A percentile compares a stretch with the other conserved stretches of the same genome.
Conservation (phyloP, 2,329 filamentous ascomycete species). For the Helminthosporium solani region DNA sequence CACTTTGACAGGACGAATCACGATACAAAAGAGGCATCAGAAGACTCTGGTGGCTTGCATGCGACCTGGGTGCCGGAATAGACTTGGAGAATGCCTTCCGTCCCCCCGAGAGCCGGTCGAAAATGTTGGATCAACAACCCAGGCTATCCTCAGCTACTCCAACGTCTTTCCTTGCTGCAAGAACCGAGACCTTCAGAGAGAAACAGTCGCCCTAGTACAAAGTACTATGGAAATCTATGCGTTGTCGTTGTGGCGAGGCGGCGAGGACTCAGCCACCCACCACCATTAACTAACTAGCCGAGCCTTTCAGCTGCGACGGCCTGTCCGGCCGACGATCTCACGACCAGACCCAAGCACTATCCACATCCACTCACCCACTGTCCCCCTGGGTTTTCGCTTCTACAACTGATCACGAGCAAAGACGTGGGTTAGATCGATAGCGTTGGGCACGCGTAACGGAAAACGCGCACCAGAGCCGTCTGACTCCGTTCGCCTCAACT, state of each 20-base stretch:
- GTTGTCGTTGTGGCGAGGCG: constrained; percentile 35
- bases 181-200: background rate
- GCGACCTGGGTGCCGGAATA: constrained; percentile 30
- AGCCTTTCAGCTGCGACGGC: constrained; percentile 19
- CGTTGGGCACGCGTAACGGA: constrained; percentile 24
- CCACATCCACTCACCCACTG: too few relatives aligned
- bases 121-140: constrained; percentile 22
- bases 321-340: constrained; percentile 19
- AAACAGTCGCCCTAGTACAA: constrained; percentile 1
- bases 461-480: constrained; percentile 25
- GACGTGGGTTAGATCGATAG: constrained; percentile 11
- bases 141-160: constrained; percentile 5
- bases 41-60: constrained; percentile 27
- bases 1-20: constrained; percentile 32
- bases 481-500: constrained; percentile 32
- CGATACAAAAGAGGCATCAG: constrained; percentile 25
- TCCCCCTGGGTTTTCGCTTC: constrained; percentile 18
- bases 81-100: constrained; percentile 18
- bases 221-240: constrained; percentile 26
- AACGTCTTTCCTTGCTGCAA: background rate
- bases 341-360: constrained; percentile 10
- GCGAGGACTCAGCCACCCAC: constrained; percentile 40
- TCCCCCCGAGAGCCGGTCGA: constrained; percentile 21
- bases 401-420: constrained; percentile 28
- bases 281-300: constrained; percentile 26